phyloP scores from a whole-genome alignment of 768 basidiomycete genomes.

The button mushroom (Agaricus bisporus) region DNA sequence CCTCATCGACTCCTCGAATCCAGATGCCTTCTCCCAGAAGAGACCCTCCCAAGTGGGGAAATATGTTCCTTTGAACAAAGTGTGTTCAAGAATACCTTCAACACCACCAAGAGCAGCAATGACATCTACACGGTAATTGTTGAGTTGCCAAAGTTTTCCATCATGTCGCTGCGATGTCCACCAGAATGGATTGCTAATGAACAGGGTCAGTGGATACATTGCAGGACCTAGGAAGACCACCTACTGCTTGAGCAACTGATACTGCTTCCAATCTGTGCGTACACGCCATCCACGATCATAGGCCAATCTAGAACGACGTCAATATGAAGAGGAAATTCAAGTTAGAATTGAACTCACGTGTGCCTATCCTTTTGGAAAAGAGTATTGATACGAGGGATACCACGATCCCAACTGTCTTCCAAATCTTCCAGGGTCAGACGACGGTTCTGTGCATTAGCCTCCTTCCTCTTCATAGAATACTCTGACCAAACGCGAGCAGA shows the following conservation, averaged over 20 bases:
- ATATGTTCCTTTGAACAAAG: slow-evolving; percentile 95
- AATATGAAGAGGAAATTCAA: not conserved
- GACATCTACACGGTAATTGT: slow-evolving; percentile 98
- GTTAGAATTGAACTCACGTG: slow-evolving; percentile 43
- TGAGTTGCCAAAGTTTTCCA: slow-evolving; percentile 94
- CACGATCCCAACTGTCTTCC: slow-evolving; percentile 98
- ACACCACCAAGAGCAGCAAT: slow-evolving; percentile 98
- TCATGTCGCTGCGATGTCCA: slow-evolving; percentile 98
- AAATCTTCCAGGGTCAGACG: slow-evolving; percentile 95
- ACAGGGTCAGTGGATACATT: slow-evolving; percentile 6
- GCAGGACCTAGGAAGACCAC: slow-evolving; percentile 17
- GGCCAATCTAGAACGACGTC: slow-evolving; percentile 52
- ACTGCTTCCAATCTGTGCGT: slow-evolving; percentile 96
- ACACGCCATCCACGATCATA: slow-evolving; percentile 99
- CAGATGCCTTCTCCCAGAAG: slow-evolving; percentile 98
- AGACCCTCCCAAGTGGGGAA: slow-evolving; percentile 98
- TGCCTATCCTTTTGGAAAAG: slow-evolving; percentile 98
- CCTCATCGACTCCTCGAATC: slow-evolving; percentile 94
- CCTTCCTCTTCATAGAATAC: slow-evolving; percentile 99
- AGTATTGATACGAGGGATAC: slow-evolving; percentile 97
- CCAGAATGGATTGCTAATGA: slow-evolving; percentile 88
- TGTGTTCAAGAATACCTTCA: slow-evolving; percentile 94
- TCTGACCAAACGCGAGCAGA: slow-evolving; percentile 99
- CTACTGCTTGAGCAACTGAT: slow-evolving; percentile 86
- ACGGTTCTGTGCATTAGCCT: slow-evolving; percentile 98